phyloP scores from a whole-genome alignment of 1,284 basidiomycete genomes.

The Ustilago crameri region DNA sequence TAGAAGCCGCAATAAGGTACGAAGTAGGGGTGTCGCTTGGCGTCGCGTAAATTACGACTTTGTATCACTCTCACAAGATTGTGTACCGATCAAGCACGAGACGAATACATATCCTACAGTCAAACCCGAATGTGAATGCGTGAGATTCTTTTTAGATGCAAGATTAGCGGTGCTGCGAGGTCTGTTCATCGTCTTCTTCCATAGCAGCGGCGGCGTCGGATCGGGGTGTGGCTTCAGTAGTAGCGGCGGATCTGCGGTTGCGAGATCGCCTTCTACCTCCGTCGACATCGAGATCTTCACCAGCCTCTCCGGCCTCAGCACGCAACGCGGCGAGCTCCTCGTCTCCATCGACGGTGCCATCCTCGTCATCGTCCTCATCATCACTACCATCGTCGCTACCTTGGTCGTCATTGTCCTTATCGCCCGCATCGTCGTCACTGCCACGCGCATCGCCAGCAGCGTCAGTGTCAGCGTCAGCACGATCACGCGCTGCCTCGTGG shows the following conservation, averaged over 20 bases:
- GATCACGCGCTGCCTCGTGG: conserved; percentile 3
- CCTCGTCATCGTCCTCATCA: conserved; percentile 48
- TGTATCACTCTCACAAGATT: no score
- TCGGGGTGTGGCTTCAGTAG: conserved; percentile 1
- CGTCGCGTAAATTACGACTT: background rate
- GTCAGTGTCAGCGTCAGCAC: conserved; percentile 12
- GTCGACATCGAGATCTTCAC: conserved; percentile 36
- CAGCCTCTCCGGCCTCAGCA: conserved; percentile 49
- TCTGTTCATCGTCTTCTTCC: conserved; percentile 33
- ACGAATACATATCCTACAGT: no score
- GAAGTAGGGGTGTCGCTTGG: background rate
- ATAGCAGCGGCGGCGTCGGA: conserved; percentile 14
- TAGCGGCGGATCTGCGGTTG: conserved; percentile 20
- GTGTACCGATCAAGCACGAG: no score
- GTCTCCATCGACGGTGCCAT: conserved; percentile 53
- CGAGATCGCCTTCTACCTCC: conserved; percentile 28
- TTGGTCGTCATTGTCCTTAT: conserved; percentile 22
- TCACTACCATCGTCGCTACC: conserved; percentile 41
- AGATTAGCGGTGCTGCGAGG: no score
- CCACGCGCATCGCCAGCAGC: conserved; percentile 7
- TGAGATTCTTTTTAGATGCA: no score
- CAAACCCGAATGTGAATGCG: no score
- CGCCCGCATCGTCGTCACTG: conserved; percentile 14
- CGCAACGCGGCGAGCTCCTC: conserved; percentile 61
- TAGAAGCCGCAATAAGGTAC: no score